phyloP scores from a whole-genome alignment of 2,329 filamentous ascomycete genomes.

The Cryphonectria naterciae region DNA sequence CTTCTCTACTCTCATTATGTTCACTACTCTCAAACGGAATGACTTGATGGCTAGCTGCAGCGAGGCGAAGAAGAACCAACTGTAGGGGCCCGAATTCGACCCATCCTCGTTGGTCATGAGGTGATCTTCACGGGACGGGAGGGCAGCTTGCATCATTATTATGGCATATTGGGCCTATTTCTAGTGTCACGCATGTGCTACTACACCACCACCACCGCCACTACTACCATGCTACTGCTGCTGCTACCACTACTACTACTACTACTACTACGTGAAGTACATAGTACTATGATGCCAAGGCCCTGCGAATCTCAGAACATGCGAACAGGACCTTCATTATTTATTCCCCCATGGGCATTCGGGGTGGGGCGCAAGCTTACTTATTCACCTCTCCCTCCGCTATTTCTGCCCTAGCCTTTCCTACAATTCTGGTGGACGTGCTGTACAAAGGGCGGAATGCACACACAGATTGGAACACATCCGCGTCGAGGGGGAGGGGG shows the following conservation, averaged over 20 bases:
- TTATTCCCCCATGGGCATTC: not conserved
- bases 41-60: not conserved
- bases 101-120: not conserved
- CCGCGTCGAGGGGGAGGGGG: not conserved
- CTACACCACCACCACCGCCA: too few species aligned
- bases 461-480: not conserved
- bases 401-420: not conserved
- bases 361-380: not conserved
- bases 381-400: not conserved
- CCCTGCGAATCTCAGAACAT: not conserved
- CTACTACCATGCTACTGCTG: too few species aligned
- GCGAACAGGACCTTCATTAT: not conserved
- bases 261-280: too few species aligned
- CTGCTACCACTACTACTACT: too few species aligned
- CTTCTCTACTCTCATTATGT: too few species aligned
- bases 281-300: not conserved
- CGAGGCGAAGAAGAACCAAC: not conserved
- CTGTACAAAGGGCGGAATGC: not conserved
- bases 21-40: too few species aligned
- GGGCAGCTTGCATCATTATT: not conserved
- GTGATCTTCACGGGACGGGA: not conserved
- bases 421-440: not conserved
- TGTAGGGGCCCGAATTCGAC: not conserved
- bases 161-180: not conserved
- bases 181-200: not conserved